Evolutionary conservation across 202 grass and related monocot genomes (phyloP).

Genomic region (Cymbopogon flexuosus): DNA sequence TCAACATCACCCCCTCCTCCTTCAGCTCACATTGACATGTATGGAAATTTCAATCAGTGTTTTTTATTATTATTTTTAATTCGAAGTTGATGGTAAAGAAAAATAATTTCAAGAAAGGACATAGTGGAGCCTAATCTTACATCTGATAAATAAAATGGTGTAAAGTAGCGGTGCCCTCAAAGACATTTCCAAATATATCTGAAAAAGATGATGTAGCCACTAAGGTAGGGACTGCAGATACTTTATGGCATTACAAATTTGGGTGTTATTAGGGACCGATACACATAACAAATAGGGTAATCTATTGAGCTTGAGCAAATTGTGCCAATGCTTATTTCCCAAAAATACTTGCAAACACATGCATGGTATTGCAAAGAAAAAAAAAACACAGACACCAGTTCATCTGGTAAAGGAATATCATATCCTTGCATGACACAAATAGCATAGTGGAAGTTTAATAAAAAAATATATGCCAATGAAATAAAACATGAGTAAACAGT

Average conservation of each 20-base stretch:
- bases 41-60: not conserved
- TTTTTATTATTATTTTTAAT: constrained; percentile 11
- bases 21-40: not conserved
- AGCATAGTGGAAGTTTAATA: not conserved
- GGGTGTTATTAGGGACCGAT: not conserved
- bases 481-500: not conserved
- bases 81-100: not conserved
- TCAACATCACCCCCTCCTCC: too few species aligned
- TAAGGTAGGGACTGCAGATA: not conserved
- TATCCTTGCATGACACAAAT: not conserved
- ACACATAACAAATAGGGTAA: constrained; percentile 1
- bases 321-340: not conserved
- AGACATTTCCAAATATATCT: not conserved
- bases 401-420: not conserved
- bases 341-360: not conserved
- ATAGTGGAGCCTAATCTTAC: constrained; percentile 1
- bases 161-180: not conserved
- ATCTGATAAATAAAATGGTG: constrained; percentile 19
- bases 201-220: not conserved
- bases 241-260: not conserved
- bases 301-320: not conserved
- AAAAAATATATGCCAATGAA: not conserved
- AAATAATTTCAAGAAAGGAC: constrained; percentile 15
- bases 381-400: not conserved
- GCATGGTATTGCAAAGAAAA: constrained; percentile 1